phyloP scores from a whole-genome alignment of 169 alveolate species.

The Cryptosporidium sp. region DNA sequence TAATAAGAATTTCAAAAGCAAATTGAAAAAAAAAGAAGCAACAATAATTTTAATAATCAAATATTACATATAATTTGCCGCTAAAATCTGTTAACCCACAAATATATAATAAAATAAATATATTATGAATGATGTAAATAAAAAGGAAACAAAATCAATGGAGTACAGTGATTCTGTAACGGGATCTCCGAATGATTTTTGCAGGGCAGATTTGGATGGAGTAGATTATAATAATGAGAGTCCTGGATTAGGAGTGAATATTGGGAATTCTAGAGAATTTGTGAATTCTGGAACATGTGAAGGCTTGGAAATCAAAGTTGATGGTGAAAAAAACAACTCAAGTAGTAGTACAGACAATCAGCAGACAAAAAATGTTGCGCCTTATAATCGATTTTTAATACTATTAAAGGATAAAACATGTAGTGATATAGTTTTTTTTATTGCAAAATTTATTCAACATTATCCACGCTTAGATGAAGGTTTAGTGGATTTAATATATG shows the following conservation, averaged over 20 bases:
- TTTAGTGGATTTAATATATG: constrained; percentile 26
- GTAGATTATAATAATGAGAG: constrained; percentile 14
- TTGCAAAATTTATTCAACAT: constrained; percentile 60
- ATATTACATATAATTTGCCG: constrained; percentile 4
- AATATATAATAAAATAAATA: background rate
- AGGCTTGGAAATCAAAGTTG: constrained; percentile 13
- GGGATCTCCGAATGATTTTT: constrained; percentile 11
- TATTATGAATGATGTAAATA: background rate
- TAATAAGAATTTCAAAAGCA: background rate
- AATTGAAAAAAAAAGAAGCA: background rate
- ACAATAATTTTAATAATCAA: background rate
- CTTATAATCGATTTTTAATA: constrained; percentile 84
- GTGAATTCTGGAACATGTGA: constrained; percentile 30
- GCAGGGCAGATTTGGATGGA: constrained; percentile 25
- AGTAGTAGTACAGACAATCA: constrained; percentile 1
- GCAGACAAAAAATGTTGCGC: constrained; percentile 78
- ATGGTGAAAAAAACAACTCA: background rate
- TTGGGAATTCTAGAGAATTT: background rate
- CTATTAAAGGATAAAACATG: constrained; percentile 84
- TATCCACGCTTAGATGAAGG: constrained; percentile 65
- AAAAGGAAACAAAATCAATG: constrained; percentile 7
- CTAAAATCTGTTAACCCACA: constrained; percentile 16
- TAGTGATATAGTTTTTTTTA: constrained; percentile 78
- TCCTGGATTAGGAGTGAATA: constrained; percentile 2
- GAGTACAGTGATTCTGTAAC: constrained; percentile 1